Percentiles rank a stretch among this genome's conserved stretches.
phyloP scores from a whole-genome alignment of 148 eudicot genomes.

The Vaccinium myrtillus region DNA sequence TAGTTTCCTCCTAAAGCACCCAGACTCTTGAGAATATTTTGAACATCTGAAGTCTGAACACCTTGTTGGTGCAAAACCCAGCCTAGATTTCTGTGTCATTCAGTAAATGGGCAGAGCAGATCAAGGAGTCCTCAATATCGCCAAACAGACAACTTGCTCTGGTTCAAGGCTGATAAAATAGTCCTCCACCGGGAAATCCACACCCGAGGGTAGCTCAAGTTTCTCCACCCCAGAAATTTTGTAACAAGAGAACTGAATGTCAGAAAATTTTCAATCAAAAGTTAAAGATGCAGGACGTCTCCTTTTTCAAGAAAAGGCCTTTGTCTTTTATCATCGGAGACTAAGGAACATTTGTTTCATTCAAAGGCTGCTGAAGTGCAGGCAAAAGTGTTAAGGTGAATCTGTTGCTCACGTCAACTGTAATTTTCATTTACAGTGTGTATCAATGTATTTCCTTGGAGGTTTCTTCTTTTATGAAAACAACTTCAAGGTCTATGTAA shows the following conservation, averaged over 20 bases:
- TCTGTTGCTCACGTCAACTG: too few species aligned
- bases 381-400: conserved; percentile 56
- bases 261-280: too few species aligned
- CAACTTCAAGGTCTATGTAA: too few species aligned
- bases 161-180: conserved; percentile 74
- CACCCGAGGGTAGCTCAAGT: conserved; percentile 56
- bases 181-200: conserved; percentile 86
- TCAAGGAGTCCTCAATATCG: conserved; percentile 56
- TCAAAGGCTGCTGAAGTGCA: conserved; percentile 96
- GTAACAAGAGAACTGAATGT: conserved; percentile 48
- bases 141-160: conserved; percentile 72
- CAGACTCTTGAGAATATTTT: neutral
- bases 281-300: too few species aligned
- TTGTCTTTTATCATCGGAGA: conserved; percentile 67
- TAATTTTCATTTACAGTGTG: too few species aligned
- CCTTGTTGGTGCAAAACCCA: conserved; percentile 77
- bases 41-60: conserved; percentile 51
- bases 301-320: conserved; percentile 58
- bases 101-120: conserved; percentile 62
- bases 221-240: conserved; percentile 62
- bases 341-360: conserved; percentile 88
- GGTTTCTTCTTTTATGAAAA: too few species aligned
- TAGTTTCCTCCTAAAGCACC: neutral
- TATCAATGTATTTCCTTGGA: too few species aligned
- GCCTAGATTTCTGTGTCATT: conserved; percentile 81